phyloP scores from a whole-genome alignment of 192 early-diverging fungal genomes.

The Linnemannia schmuckeri region DNA sequence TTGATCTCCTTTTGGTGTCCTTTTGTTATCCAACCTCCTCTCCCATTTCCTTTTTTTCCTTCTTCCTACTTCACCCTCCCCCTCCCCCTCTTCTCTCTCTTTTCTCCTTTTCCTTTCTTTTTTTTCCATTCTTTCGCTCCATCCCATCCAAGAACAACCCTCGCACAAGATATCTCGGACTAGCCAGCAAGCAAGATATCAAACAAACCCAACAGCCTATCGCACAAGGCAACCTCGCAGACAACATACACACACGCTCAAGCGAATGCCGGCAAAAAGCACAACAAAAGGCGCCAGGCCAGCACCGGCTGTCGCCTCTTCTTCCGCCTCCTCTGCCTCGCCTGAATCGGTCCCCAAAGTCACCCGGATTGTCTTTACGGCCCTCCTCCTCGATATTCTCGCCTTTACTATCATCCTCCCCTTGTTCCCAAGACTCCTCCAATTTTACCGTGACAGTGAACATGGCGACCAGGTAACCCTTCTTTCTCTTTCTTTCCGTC shows the following conservation, averaged over 20 bases:
- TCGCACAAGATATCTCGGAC: neutral
- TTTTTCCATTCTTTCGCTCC: neutral
- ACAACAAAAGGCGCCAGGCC: neutral
- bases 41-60: slow-evolving; percentile 7
- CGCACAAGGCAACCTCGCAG: neutral
- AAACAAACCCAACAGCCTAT: neutral
- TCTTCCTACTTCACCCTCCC: neutral
- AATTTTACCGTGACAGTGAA: slow-evolving; percentile 84
- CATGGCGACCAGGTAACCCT: slow-evolving; percentile 67
- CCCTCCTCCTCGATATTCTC: slow-evolving; percentile 94
- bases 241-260: neutral
- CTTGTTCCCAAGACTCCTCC: slow-evolving; percentile 89
- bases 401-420: slow-evolving; percentile 98
- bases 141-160: neutral
- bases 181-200: neutral
- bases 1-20: neutral
- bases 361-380: slow-evolving; percentile 78
- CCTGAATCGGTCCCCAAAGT: slow-evolving; percentile 28
- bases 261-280: neutral
- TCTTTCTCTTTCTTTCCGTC: neutral
- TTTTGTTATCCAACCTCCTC: neutral
- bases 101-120: neutral
- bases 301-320: neutral
- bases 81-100: neutral
- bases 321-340: neutral